Evolutionary conservation across 2,329 filamentous ascomycete species (phyloP).

Genomic region (Calonectria naviculata): DNA sequence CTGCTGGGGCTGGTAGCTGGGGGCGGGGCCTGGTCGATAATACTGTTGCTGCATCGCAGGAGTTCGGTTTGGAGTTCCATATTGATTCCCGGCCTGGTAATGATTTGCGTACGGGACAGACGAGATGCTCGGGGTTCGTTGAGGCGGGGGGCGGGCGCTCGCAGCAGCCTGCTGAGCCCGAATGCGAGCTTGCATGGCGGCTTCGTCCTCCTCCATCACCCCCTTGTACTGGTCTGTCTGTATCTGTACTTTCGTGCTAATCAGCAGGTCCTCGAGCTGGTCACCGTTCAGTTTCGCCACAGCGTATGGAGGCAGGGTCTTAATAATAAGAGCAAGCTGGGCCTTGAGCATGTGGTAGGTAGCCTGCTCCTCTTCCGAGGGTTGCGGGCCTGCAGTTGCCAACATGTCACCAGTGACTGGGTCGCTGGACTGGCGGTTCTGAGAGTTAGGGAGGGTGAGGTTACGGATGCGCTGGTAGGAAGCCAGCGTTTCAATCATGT

Average conservation of each 20-base stretch:
- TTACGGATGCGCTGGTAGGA: constrained; percentile 86
- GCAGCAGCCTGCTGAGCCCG: constrained; percentile 50
- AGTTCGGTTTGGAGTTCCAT: constrained; percentile 58
- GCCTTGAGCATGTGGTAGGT: constrained; percentile 81
- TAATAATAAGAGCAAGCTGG: constrained; percentile 79
- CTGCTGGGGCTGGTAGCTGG: constrained; percentile 57
- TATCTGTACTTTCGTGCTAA: constrained; percentile 82
- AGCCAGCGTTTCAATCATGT: constrained; percentile 79
- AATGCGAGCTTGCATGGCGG: constrained; percentile 63
- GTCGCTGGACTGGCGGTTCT: constrained; percentile 69
- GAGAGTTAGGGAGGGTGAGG: constrained; percentile 72
- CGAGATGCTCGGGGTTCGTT: constrained; percentile 52
- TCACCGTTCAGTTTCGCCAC: constrained; percentile 89
- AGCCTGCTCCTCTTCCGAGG: constrained; percentile 69
- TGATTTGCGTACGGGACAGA: constrained; percentile 55
- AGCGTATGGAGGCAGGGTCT: constrained; percentile 83
- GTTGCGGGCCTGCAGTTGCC: constrained; percentile 73
- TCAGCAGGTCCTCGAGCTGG: constrained; percentile 83
- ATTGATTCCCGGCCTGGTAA: constrained; percentile 56
- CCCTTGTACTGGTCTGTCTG: constrained; percentile 80
- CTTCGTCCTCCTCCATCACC: constrained; percentile 86
- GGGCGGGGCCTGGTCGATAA: constrained; percentile 51
- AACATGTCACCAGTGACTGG: constrained; percentile 76
- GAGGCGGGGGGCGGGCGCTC: constrained; percentile 49
- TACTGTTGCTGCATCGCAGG: constrained; percentile 58